These are phyloP conservation scores for Fraxinus ornus DNA, from an alignment of 305 asterid species.

Conservation along the genomic window DNA sequence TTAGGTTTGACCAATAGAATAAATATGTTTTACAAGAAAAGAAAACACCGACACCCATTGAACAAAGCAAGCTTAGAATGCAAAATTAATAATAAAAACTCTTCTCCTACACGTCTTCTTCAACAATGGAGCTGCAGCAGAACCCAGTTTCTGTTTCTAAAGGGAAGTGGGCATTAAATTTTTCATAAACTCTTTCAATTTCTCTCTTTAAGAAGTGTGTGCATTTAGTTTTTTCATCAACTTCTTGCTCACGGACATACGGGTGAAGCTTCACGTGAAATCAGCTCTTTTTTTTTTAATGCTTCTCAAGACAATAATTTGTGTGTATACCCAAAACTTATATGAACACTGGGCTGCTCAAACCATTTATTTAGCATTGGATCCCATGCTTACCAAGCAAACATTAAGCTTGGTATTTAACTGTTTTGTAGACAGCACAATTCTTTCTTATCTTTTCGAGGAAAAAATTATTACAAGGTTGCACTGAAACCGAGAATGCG, in stretches of 20 bases:
- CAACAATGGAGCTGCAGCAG: constrained; percentile 1
- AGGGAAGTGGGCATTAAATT: neutral
- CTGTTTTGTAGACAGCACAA: neutral
- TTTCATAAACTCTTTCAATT: neutral
- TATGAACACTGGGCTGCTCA: neutral
- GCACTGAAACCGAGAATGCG: neutral
- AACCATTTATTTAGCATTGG: neutral
- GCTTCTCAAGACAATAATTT: neutral
- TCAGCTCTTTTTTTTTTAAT: neutral
- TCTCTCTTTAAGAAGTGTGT: neutral
- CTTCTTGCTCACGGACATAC: neutral
- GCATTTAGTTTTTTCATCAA: constrained; percentile 5
- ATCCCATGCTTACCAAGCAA: neutral
- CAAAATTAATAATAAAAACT: neutral
- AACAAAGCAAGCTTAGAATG: neutral
- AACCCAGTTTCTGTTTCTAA: neutral
- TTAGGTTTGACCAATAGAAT: constrained; percentile 34
- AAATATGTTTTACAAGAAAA: constrained; percentile 15
- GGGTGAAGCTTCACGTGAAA: constrained; percentile 9
- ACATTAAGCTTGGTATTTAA: neutral
- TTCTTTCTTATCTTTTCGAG: neutral
- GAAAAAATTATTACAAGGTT: neutral
- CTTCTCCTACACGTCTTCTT: neutral
- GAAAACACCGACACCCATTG: neutral
- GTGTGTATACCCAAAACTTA: neutral